Percentiles rank a stretch among this genome's conserved stretches.
These are phyloP conservation scores for Sisymbrium irio DNA, from an alignment of 345 rosid genomes.

Conservation along the genomic window DNA sequence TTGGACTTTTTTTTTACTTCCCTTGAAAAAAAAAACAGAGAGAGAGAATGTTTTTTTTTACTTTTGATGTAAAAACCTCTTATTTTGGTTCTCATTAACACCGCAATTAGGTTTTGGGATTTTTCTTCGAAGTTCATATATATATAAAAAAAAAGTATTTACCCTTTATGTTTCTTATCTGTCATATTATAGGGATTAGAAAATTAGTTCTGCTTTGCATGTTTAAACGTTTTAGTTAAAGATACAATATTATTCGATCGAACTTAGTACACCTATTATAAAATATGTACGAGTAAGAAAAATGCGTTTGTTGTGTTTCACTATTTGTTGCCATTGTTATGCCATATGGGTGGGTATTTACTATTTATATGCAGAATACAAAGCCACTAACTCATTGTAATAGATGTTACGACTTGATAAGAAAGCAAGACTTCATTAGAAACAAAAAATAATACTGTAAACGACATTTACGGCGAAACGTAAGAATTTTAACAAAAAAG, in stretches of 20 bases:
- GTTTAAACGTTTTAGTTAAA: neutral
- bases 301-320: neutral
- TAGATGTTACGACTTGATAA: neutral
- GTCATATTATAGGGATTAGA: neutral
- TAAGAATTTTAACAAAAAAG: neutral
- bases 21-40: neutral
- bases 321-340: too few relatives aligned
- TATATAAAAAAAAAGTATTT: neutral
- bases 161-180: neutral
- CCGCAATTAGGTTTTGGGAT: neutral
- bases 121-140: neutral
- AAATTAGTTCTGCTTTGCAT: neutral
- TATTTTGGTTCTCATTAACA: neutral
- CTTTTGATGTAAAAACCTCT: slow-evolving; percentile 1
- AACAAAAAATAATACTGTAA: neutral
- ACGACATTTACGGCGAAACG: neutral
- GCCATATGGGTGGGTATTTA: neutral
- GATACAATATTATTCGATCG: neutral
- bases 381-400: neutral
- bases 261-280: neutral
- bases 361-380: neutral
- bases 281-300: neutral
- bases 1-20: neutral
- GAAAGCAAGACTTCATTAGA: neutral
- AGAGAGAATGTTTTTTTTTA: neutral